These are phyloP conservation scores for Kodamaea nitidulidarum DNA, from an alignment of 805 yeast species.

Conservation along the genomic window DNA sequence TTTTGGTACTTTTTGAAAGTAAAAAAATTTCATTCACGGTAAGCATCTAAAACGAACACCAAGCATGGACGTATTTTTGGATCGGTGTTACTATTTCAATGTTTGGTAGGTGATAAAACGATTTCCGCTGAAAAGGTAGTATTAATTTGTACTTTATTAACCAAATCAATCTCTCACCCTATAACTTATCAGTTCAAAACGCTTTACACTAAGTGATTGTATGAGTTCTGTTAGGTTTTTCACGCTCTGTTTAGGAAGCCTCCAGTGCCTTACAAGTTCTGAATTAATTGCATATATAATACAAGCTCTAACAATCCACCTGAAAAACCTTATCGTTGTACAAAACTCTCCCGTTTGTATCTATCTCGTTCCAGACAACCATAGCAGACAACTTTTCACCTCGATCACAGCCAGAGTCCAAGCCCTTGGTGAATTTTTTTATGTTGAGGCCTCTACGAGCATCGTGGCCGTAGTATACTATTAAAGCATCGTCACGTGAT, in stretches of 20 bases:
- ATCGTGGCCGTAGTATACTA: constrained; percentile 85
- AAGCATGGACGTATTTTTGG: too few relatives aligned
- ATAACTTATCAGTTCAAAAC: too few relatives aligned
- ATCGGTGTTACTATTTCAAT: too few relatives aligned
- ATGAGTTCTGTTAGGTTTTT: too few relatives aligned
- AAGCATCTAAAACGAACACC: too few relatives aligned
- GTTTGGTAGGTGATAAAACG: too few relatives aligned
- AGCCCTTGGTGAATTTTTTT: constrained; percentile 65
- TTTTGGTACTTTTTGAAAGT: neutral
- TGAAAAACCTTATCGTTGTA: constrained; percentile 20
- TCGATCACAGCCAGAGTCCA: constrained; percentile 78
- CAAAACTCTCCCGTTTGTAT: constrained; percentile 10
- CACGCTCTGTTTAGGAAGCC: too few relatives aligned
- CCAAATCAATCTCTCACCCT: too few relatives aligned
- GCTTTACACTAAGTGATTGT: too few relatives aligned
- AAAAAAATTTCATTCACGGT: too few relatives aligned
- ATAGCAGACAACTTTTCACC: constrained; percentile 69
- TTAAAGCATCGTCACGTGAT: constrained; percentile 27
- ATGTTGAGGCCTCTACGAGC: constrained; percentile 71
- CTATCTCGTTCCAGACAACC: constrained; percentile 36
- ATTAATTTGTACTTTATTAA: too few relatives aligned
- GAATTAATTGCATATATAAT: neutral
- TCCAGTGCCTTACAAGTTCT: neutral
- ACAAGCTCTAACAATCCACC: constrained; percentile 11
- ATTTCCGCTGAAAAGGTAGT: too few relatives aligned